Evolutionary conservation across 371 early-diverging fungal genomes (phyloP).

Genomic region (Paraphysoderma sedebokerense): DNA sequence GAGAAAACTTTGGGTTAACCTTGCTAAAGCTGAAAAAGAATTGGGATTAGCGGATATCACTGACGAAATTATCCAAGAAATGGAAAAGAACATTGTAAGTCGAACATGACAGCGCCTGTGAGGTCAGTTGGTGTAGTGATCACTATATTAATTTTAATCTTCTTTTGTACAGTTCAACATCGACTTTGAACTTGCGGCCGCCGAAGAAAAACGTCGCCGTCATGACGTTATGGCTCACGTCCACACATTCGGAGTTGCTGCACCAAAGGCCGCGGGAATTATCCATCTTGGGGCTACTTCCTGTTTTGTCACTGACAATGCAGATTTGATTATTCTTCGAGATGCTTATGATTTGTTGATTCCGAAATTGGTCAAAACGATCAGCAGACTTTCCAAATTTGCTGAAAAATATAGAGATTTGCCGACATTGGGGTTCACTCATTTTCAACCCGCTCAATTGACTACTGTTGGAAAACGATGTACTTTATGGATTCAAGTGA

Average conservation of each 20-base stretch:
- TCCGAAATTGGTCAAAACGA: constrained; percentile 65
- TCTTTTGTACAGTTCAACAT: constrained; percentile 37
- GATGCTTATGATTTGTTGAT: constrained; percentile 84
- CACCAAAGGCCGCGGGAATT: constrained; percentile 81
- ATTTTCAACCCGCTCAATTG: constrained; percentile 95
- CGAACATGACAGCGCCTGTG: neutral
- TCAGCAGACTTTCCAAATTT: constrained; percentile 62
- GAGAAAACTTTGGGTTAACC: constrained; percentile 86
- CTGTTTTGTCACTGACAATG: constrained; percentile 95
- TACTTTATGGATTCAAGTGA: constrained; percentile 72
- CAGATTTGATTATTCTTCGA: constrained; percentile 84
- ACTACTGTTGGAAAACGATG: constrained; percentile 96
- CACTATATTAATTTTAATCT: neutral
- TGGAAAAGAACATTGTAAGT: constrained; percentile 60
- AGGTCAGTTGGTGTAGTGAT: neutral
- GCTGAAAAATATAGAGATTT: constrained; percentile 59
- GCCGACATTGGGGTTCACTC: constrained; percentile 94
- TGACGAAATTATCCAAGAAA: constrained; percentile 69
- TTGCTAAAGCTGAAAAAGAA: constrained; percentile 83
- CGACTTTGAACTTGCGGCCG: constrained; percentile 76
- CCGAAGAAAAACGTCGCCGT: constrained; percentile 82
- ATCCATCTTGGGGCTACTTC: constrained; percentile 96
- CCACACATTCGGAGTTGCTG: constrained; percentile 85
- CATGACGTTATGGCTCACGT: constrained; percentile 98
- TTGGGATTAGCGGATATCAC: constrained; percentile 76